Conservation (phyloP, 2,329 filamentous ascomycete genomes). For the Colletotrichum shisoi region DNA sequence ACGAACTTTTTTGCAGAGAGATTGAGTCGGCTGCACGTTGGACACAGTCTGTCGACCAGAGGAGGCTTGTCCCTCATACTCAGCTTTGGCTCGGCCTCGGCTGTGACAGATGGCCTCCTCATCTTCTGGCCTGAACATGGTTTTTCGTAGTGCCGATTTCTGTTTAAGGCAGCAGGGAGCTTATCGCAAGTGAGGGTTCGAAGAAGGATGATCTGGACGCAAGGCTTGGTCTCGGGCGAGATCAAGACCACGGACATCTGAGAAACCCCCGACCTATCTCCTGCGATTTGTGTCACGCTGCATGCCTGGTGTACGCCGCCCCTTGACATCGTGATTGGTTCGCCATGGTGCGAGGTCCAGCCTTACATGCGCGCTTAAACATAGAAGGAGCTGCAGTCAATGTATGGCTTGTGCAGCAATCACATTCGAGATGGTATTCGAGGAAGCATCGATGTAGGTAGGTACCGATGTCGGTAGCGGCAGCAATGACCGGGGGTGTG, state of each 20-base stretch:
- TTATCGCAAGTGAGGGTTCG: not conserved
- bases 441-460: not conserved
- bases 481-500: conserved; percentile 2
- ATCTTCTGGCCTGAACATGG: not conserved
- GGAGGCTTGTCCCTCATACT: not conserved
- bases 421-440: not conserved
- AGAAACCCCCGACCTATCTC: not conserved
- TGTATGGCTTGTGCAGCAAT: too few species aligned
- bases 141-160: not conserved
- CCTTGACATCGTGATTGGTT: not conserved
- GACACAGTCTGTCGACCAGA: not conserved
- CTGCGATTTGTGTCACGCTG: not conserved
- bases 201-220: not conserved
- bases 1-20: not conserved
- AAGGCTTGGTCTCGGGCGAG: not conserved
- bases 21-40: not conserved
- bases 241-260: not conserved
- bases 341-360: too few species aligned
- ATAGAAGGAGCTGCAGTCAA: not conserved
- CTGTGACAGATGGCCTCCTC: not conserved
- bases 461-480: too few species aligned
- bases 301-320: too few species aligned
- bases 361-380: not conserved
- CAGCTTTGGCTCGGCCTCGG: not conserved
- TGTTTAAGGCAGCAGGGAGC: not conserved